Base-by-base conservation (phyloP, 2,329 filamentous ascomycete genomes). In the Plenodomus lindquistii region DNA sequence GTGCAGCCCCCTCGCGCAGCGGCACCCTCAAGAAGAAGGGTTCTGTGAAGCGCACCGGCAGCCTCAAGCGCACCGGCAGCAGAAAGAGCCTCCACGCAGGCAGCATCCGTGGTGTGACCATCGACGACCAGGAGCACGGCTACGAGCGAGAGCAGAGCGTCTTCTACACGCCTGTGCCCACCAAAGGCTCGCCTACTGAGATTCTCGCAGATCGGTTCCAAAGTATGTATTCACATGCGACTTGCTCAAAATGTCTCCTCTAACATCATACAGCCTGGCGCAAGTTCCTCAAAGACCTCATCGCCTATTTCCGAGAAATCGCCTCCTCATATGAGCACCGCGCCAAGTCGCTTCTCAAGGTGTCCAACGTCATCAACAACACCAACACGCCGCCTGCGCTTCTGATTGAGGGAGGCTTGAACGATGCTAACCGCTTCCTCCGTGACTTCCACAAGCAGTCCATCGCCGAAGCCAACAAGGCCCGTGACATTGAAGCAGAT, bases 261-360 rank as follows among this genome's bases (percentile, higher is more conserved):
- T 37, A 13, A 37, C 16, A 18, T 18, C 42, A n/a, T 46, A 45
- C 60, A 95, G 91, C 89, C 42, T 99, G 94, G 94, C 85, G 94
- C 63, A 96, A 96, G 77, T 82, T 97, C 13, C 82, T 99, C 44
- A 97, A 97, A 71, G 92, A 97, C 59, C 80, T 97, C 37, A 96
- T 97, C 58, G 78, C 88, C 47, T 97, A 96, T 72, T 97, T 97
- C 71, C 86, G 90, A 62, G 94, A 97, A 71, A 85, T 97, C 39
- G 91, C 96, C 68, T 83, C 82, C 42, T 89, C 92, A 40, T 97
- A 97, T 72, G 93, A 99, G 66, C 82, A 87, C 46, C 86, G 89
- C 52, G 83, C 89, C 21, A 97, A 97, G 71, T 84, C 87, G 7
- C 79, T 96, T 4, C 72, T 90, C 50, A 96, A 95, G 61, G 83